Base-by-base conservation (phyloP, 2,329 filamentous ascomycete species). In the Aurifilum marmelostoma region DNA sequence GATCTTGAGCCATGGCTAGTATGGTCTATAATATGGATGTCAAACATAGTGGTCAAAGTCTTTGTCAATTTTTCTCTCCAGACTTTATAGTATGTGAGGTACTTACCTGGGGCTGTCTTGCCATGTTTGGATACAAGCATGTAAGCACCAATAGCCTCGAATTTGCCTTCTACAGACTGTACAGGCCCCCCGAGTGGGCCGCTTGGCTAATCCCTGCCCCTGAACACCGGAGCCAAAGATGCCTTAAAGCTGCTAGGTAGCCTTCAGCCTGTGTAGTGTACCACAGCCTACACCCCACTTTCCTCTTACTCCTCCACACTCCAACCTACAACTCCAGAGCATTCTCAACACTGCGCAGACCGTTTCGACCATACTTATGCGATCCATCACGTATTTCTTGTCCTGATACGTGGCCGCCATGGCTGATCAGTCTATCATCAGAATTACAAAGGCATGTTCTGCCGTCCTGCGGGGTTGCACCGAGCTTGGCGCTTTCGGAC, bases 381-480 rank as follows among this genome's bases (percentile, higher is more conserved):
- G 62, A 67, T 52, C 37, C 47, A 58, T 43, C 66, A 37, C 39
- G 37, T 21, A 24, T n/a, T 43, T 32, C 58, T 18, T 56, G 32
- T 59, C 39, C 67, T 66, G 68, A 68, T 56, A 69, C 72, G 69
- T 69, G 64, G 72, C 74, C 76, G 78, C 72, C 75, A 93, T 93
- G 90, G 89, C 91, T 71, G 93, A 96, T 80, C 93, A 97, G 80
- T 93, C 92, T 70, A 92, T 97, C 75, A 90, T 97, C 74, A 91
- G 93, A 73, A 95, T 97, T 80, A 92, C 92, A 72, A 92, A 93
- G 83, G 91, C 93, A 83, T 74, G 83, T 79, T 56, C 64, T 54
- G 64, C 54, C 43, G 24, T 39, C 52, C 67, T 70, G 67, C 67
- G 69, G 69, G 67, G 69, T 69, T 63, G 59, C 58, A 65, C 56